These are phyloP conservation scores for Annulohypoxylon moriforme DNA, from an alignment of 495 filamentous ascomycete species.

Conservation along the genomic window DNA sequence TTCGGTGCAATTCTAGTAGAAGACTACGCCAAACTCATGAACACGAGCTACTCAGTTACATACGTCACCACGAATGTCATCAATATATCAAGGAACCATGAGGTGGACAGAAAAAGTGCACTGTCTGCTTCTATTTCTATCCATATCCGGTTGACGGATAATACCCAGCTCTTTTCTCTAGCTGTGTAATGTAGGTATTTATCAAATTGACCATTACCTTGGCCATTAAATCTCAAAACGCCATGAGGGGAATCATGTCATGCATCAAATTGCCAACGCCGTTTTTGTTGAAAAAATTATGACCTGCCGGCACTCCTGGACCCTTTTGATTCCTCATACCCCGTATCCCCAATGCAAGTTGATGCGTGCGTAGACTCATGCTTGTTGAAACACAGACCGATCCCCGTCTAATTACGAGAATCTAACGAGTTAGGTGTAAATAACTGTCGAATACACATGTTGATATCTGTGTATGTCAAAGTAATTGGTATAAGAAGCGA, in stretches of 20 bases:
- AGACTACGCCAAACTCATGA: not conserved
- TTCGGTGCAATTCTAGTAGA: too few relatives aligned
- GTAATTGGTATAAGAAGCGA: slow-evolving; percentile 41
- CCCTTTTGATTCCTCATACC: slow-evolving; percentile 55
- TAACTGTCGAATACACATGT: slow-evolving; percentile 17
- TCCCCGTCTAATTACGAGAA: slow-evolving; percentile 16
- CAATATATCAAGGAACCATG: not conserved
- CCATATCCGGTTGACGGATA: slow-evolving; percentile 51
- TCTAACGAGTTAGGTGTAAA: slow-evolving; percentile 22
- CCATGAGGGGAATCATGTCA: slow-evolving; percentile 59
- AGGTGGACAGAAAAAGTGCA: slow-evolving; percentile 35
- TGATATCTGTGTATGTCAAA: slow-evolving; percentile 42
- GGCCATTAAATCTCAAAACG: slow-evolving; percentile 47
- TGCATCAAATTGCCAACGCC: slow-evolving; percentile 63
- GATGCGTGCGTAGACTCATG: slow-evolving; percentile 59
- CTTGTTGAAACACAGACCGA: slow-evolving; percentile 60
- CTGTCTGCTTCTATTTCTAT: slow-evolving; percentile 43
- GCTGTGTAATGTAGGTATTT: slow-evolving; percentile 41
- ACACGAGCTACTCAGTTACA: not conserved
- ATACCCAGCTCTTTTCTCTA: slow-evolving; percentile 45
- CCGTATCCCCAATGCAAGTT: slow-evolving; percentile 56
- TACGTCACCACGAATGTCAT: not conserved
- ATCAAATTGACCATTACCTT: slow-evolving; percentile 32
- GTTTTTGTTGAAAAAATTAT: slow-evolving; percentile 67
- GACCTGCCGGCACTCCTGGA: slow-evolving; percentile 56